These are phyloP conservation scores for Dactylella cylindrospora DNA, from an alignment of 2,329 filamentous ascomycete species.

Conservation along the genomic window DNA sequence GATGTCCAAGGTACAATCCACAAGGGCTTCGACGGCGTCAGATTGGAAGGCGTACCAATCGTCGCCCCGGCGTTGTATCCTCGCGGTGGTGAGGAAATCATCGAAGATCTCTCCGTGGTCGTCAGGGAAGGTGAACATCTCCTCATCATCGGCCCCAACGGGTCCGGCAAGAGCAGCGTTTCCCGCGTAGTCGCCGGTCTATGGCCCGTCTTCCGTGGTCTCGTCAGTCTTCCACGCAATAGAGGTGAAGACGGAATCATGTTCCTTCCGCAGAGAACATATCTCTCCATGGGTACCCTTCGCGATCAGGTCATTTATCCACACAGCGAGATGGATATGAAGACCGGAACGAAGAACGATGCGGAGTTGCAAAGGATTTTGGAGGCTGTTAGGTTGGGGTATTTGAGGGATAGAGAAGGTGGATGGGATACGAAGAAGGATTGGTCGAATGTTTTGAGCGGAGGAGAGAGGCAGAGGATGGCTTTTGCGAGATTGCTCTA, in stretches of 20 bases:
- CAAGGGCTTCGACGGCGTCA: slow-evolving; percentile 90
- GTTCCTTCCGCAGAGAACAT: slow-evolving; percentile 89
- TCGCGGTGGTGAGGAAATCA: slow-evolving; percentile 83
- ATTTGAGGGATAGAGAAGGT: slow-evolving; percentile 86
- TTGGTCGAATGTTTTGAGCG: slow-evolving; percentile 97
- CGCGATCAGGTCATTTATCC: slow-evolving; percentile 98
- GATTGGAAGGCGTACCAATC: slow-evolving; percentile 88
- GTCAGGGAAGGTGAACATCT: slow-evolving; percentile 89
- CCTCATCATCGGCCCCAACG: slow-evolving; percentile 91
- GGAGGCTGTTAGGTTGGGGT: slow-evolving; percentile 81
- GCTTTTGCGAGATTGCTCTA: slow-evolving; percentile 87
- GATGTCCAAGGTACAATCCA: slow-evolving; percentile 93
- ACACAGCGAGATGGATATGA: slow-evolving; percentile 92
- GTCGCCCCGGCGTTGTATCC: slow-evolving; percentile 88
- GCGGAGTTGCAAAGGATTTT: slow-evolving; percentile 74
- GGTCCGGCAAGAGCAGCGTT: slow-evolving; percentile 88
- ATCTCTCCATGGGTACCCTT: slow-evolving; percentile 72
- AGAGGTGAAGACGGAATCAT: slow-evolving; percentile 89
- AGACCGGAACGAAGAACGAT: slow-evolving; percentile 73
- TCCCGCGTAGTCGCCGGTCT: slow-evolving; percentile 83
- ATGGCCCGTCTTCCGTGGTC: slow-evolving; percentile 92
- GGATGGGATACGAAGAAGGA: slow-evolving; percentile 96
- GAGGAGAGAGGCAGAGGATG: slow-evolving; percentile 96
- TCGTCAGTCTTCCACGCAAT: slow-evolving; percentile 81
- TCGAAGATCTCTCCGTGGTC: slow-evolving; percentile 85